Evolutionary conservation across 805 yeast species (phyloP), one percentile per base, ranked within the genome.

Genomic region (Candida sakaeoensis): DNA sequence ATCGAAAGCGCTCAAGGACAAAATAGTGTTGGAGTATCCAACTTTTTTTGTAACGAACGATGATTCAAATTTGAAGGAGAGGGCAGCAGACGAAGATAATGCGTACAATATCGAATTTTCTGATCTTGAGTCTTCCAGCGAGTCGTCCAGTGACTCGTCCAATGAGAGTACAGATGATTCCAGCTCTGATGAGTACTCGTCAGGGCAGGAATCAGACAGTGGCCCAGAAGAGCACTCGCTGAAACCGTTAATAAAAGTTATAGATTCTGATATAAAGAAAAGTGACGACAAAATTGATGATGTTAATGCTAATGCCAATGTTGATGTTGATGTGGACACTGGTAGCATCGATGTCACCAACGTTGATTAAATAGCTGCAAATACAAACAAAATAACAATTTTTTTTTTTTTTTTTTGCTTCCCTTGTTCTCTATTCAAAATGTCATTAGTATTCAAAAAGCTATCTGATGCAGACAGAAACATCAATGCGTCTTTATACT

Each of bases 1-100:
- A 1, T 74, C 74, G 0, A 75, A 72, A 17, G 65, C 68, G 1
- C 49, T 88, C n/a, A 62, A 64, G 42, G 78, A 79, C 25, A 70
- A 71, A 41, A 68, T 79, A 0, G 85, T 88, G 0, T 68, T 87
- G 25, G 96, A 88, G 54, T 88, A 75, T 48, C 95, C 96, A 0
- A 82, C 89, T 0, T 64, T 88, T 4, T 70, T 65, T 41, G 65
- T 83, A 1, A 63, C 73, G 42, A 29, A 28, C 9, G 22, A 27
- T 15, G 15, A 15, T 14, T 37, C 37, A 4, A 16, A n/a, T 10
- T 4, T 41, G 5, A 24, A 38, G 16, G 26, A 35, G 7, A 17
- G 19, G 2, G 53, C 55, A 2, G 40, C 55, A 10, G 55, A 54
- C 4, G 59, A 54, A n/a, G 49, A 40, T 1, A 31, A 29, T 7